These are phyloP conservation scores for Emmonsiellopsis sp. DNA, from an alignment of 2,329 filamentous ascomycete species.

Conservation along the genomic window DNA sequence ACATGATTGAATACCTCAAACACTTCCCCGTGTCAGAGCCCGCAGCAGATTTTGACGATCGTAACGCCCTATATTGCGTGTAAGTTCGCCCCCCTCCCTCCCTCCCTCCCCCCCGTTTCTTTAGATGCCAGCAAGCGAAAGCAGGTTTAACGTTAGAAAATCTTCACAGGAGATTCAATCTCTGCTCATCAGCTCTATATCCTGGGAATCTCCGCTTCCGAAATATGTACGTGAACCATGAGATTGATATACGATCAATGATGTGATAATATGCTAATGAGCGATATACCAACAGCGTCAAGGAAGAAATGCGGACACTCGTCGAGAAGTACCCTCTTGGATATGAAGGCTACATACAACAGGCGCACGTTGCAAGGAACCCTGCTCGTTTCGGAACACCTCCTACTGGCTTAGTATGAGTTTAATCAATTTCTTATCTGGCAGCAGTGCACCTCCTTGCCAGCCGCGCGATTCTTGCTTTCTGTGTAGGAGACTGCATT, in stretches of 20 bases:
- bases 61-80: constrained; percentile 17
- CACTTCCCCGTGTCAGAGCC: constrained; percentile 14
- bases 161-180: constrained; percentile 3
- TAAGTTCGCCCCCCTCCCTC: constrained; percentile 4
- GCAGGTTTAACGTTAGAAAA: neutral
- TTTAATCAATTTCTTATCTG: too few relatives aligned
- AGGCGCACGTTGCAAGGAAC: neutral
- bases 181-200: constrained; percentile 3
- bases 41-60: constrained; percentile 17
- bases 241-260: neutral
- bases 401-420: too few relatives aligned
- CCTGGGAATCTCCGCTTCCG: constrained; percentile 3
- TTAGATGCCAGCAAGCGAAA: neutral
- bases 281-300: neutral
- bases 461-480: too few relatives aligned
- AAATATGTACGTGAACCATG: constrained; percentile 2
- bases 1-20: constrained; percentile 12
- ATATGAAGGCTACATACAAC: constrained; percentile 4
- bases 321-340: constrained; percentile 10
- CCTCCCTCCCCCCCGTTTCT: neutral
- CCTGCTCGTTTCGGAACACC: too few relatives aligned
- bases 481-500: too few relatives aligned
- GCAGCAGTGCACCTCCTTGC: too few relatives aligned
- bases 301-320: constrained; percentile 10
- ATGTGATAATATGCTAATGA: neutral